These are phyloP conservation scores for Prunus armeniaca DNA, from an alignment of 306 rosid species.

Conservation along the genomic window DNA sequence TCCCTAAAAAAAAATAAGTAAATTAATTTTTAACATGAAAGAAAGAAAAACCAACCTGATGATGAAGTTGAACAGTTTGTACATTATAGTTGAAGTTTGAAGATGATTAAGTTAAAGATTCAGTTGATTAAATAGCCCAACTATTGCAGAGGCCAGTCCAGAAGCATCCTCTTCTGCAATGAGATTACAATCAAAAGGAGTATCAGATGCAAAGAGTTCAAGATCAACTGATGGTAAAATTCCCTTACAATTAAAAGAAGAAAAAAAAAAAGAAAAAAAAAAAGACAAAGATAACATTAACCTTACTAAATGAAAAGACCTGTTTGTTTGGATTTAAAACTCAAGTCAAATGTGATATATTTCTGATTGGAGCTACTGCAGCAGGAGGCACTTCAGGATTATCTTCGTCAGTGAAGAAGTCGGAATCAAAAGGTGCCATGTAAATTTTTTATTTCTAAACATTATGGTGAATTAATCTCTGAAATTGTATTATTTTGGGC, in stretches of 20 bases:
- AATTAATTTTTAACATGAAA: neutral
- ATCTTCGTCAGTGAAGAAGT: neutral
- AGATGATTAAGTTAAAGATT: neutral
- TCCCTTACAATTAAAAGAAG: too few relatives aligned
- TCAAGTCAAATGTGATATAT: neutral
- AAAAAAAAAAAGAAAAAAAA: too few relatives aligned
- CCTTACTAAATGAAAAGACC: too few relatives aligned
- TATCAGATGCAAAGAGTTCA: neutral
- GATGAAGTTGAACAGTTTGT: neutral
- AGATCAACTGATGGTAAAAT: neutral
- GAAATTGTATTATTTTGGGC: too few relatives aligned
- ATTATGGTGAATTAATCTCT: neutral
- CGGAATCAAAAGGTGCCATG: neutral
- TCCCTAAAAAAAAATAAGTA: neutral
- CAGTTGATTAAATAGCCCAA: neutral
- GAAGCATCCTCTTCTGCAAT: neutral
- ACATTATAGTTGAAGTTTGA: neutral
- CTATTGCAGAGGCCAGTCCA: constrained; percentile 3
- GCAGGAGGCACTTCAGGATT: neutral
- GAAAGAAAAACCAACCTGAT: neutral
- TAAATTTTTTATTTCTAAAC: neutral
- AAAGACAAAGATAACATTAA: too few relatives aligned
- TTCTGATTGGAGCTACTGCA: neutral
- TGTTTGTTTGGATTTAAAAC: neutral
- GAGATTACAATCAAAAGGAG: neutral